These are phyloP conservation scores for Cystofilobasidium capitatum DNA, from an alignment of 768 basidiomycete species.

Conservation along the genomic window DNA sequence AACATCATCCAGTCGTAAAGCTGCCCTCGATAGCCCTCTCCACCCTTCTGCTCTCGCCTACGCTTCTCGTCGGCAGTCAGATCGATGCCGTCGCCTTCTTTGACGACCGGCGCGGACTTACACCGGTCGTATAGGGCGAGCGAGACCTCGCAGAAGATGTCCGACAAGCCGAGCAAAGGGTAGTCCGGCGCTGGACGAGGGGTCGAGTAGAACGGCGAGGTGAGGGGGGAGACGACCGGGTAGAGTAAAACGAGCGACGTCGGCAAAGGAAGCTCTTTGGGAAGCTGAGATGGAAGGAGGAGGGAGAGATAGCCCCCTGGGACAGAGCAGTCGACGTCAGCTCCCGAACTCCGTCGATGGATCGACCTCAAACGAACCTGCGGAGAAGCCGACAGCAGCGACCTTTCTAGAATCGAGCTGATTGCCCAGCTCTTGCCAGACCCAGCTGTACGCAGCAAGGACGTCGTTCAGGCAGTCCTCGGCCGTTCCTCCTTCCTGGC, in stretches of 20 bases:
- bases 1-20: background rate
- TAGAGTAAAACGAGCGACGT: background rate
- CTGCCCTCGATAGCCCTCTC: background rate
- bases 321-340: background rate
- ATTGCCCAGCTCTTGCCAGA: background rate
- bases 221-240: background rate
- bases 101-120: background rate
- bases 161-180: background rate
- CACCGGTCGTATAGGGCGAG: background rate
- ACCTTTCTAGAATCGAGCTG: background rate
- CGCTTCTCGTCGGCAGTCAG: background rate
- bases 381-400: background rate
- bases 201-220: background rate
- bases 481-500: background rate
- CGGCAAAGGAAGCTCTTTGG: too few relatives aligned
- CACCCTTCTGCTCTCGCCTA: background rate
- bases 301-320: background rate
- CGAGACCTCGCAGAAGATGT: background rate
- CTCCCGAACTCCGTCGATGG: background rate
- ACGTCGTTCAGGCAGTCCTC: conserved; percentile 1
- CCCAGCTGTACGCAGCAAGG: background rate
- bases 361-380: background rate
- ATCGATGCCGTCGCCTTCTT: background rate
- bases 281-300: background rate
- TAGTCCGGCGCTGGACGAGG: background rate